Evolutionary conservation across 805 yeast genomes (phyloP), one percentile per base, ranked within the genome.

Genomic region (Clavispora fructus): DNA sequence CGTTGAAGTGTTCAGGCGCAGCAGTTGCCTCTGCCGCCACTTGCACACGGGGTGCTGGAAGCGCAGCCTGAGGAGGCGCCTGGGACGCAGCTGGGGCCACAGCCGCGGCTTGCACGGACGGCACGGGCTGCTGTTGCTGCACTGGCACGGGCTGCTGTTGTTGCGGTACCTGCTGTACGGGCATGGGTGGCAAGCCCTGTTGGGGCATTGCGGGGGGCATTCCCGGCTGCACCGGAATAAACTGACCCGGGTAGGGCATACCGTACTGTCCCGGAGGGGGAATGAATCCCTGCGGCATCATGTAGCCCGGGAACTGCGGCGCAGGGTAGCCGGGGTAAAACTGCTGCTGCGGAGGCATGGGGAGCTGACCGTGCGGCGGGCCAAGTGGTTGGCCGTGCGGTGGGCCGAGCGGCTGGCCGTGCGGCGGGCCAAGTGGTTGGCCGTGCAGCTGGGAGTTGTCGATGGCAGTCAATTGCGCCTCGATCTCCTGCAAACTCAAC

Each of bases 401-500:
- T 35, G 60, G 67, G 42, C n/a, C n/a, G n/a, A n/a, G n/a, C n/a
- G n/a, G 9, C 23, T 32, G 35, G 23, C 37, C 37, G 42, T 49
- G 58, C 42, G 55, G 68, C 48, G 47, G 60, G 35, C 38, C 41
- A n/a, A 30, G 26, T 31, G 55, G 44, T 54, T 41, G 58, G 59
- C 44, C 55, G 53, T 44, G 60, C 19, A 52, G 59, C 35, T 61
- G 67, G 42, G 56, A 42, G 38, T 57, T 57, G 46, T 68, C 75
- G 46, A 75, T 71, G 6, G 77, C 73, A 48, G 82, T 70, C 60
- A 84, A 71, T 57, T 82, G 88, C 8, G 95, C 88, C 67, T 90
- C 96, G 53, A 90, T 78, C 56, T 90, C 95, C 61, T 86, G 92
- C 62, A 88, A 71, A 10, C 96, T 85, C 55, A 86, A 65, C 19